phyloP scores from a whole-genome alignment of 768 basidiomycete species.

The Kwoniella mangroviensis region DNA sequence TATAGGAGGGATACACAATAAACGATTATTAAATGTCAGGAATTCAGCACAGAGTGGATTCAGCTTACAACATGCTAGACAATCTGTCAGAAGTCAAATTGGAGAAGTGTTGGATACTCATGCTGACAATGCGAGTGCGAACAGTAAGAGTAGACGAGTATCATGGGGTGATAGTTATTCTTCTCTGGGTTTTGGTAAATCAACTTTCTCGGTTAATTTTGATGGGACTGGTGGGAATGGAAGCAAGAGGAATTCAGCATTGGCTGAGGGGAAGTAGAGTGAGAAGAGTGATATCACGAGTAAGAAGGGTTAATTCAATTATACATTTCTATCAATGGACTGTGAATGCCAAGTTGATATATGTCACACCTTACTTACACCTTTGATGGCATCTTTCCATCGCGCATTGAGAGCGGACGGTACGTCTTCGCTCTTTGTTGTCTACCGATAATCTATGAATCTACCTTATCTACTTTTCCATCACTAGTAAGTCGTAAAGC shows the following conservation, averaged over 20 bases:
- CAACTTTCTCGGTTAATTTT: conserved; percentile 4
- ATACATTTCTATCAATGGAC: too few species aligned
- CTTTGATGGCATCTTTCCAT: neutral
- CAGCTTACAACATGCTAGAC: neutral
- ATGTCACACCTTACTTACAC: neutral
- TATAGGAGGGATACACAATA: neutral
- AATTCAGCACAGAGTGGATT: conserved; percentile 9
- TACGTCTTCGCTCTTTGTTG: too few species aligned
- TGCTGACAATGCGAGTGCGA: neutral
- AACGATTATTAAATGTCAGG: neutral
- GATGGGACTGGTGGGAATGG: neutral
- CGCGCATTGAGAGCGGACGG: too few species aligned
- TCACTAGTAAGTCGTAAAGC: conserved; percentile 8
- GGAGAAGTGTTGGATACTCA: neutral
- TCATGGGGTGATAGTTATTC: conserved; percentile 6
- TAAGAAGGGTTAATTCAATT: too few species aligned
- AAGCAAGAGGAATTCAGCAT: neutral
- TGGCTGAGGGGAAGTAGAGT: neutral
- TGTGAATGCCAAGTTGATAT: too few species aligned
- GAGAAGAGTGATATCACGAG: too few species aligned
- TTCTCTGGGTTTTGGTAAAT: neutral
- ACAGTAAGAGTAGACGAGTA: neutral
- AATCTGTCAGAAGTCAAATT: conserved; percentile 2
- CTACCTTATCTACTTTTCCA: neutral
- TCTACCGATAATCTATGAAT: neutral